phyloP scores from a whole-genome alignment of 2,329 filamentous ascomycete species.

The Hymenoscyphus fraxineus region DNA sequence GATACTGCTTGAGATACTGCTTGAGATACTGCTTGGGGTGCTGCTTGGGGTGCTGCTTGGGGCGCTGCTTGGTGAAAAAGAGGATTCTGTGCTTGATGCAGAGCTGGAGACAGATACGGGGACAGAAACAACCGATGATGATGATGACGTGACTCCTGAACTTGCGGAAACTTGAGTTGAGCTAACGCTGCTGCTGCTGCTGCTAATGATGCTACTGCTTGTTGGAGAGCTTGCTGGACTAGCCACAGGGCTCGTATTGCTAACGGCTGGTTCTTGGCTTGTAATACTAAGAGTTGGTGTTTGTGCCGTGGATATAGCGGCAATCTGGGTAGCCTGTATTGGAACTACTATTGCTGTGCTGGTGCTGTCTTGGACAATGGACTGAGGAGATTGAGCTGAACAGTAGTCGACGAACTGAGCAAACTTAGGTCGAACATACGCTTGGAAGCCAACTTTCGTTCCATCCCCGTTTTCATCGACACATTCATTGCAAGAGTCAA shows the following conservation, averaged over 20 bases:
- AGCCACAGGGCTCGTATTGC: constrained; percentile 5
- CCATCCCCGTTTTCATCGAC: constrained; percentile 17
- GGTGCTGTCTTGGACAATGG: constrained; percentile 11
- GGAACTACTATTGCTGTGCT: constrained; percentile 16
- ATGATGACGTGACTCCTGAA: not conserved
- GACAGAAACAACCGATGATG: not conserved
- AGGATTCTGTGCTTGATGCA: not conserved
- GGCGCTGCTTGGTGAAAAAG: not conserved
- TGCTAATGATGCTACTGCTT: not conserved
- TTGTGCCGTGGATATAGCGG: constrained; percentile 7
- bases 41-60: not conserved
- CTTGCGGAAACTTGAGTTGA: not conserved
- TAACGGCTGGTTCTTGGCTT: constrained; percentile 12
- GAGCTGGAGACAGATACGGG: not conserved
- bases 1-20: too few species aligned
- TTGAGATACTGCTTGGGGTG: not conserved
- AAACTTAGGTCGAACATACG: constrained; percentile 26
- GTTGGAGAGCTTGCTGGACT: not conserved
- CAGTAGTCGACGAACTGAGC: constrained; percentile 29
- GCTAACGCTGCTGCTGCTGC: not conserved
- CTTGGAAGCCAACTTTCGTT: constrained; percentile 14
- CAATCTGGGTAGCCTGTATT: constrained; percentile 10
- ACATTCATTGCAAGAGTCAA: constrained; percentile 38
- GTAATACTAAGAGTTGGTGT: constrained; percentile 15
- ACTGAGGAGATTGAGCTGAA: constrained; percentile 15